Evolutionary conservation across 75 land plant genomes (phyloP), one percentile per base, ranked within the genome.

Genomic region (Sequoia sempervirens): DNA sequence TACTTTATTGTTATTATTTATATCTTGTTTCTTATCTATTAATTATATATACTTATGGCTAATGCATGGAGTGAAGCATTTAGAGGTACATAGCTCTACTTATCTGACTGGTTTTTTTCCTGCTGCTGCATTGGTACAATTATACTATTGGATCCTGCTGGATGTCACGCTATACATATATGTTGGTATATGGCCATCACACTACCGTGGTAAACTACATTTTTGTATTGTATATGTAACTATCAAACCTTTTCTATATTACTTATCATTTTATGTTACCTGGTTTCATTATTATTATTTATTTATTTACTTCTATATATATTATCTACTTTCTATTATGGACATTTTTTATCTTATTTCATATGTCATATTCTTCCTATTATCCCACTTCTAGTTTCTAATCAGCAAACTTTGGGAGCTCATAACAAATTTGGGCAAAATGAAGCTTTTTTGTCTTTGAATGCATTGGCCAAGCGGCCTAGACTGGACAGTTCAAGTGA

Each of bases 331-430:
- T 43, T 76, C 47, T 76, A 78, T 78, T 78, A 78, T 78, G 80
- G 47, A 41, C 46, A 6, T 26, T 40, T 76, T 38, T 28, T 78
- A n/a, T 12, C 47, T 37, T 75, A 78, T 81, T 85, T 83, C 79
- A 82, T 85, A 85, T 58, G 75, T 53, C 83, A 75, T 85, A 76
- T 54, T 85, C 82, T 84, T 56, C 88, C 82, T 91, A 91, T 74
- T 87, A 90, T 88, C 88, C 88, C 89, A 89, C 79, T 32, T 79
- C 86, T 93, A 93, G 94, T 88, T 84, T 80, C 90, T 87, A 89
- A 93, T 79, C 87, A 93, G 85, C 92, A 81, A 68, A 75, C 81
- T 82, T 61, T 91, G 81, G 91, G 90, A 86, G 69, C 85, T 86
- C 87, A 89, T 91, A 92, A 74, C 80, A 70, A 84, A 45, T 69